Base-by-base conservation (phyloP, 164 flowering plant species). In the Umbilicus rupestris region DNA sequence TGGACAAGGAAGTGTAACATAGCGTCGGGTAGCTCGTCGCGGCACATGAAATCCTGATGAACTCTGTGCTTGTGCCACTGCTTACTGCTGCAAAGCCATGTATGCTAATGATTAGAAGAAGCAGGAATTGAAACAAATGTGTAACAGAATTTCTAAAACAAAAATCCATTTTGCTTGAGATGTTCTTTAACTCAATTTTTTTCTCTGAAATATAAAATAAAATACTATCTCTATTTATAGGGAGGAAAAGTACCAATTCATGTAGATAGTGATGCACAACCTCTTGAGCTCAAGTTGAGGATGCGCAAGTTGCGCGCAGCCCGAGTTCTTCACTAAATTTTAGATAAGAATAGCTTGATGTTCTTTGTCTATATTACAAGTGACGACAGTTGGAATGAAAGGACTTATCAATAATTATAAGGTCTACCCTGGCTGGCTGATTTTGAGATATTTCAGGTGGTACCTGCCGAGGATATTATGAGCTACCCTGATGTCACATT, bases 21-120 rank as follows among this genome's bases (percentile, higher is more conserved):
- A 88, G 82, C 8, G 42, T 39, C 14, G 88, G 95, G 64, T 86
- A 88, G 6, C 76, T 68, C n/a, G 95, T 88, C 14, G 66, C 33
- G 5, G 65, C 66, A 67, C 95, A 88, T 0, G 85, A 81, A 7
- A 76, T 69, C 66, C 68, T 77, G 39, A 88, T 81, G 82, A 85
- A 88, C 62, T 80, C 74, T 0, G 78, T 77, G 83, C 64, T 76
- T 60, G 64, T 60, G 35, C 5, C 64, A 31, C 39, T 26, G 64
- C 64, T 16, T 62, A 44, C 44, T 14, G 39, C 42, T 35, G 65
- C 65, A 29, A 52, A 24, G 58, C 58, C 22, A 8, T 9, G 30
- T 24, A 17, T 52, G 30, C 29, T 52, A 52, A 52, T 52, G 58
- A 52, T 8, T 29, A 15, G 9, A 26, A 52, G 12, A 52, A 52